Percentiles rank a stretch among this genome's conserved stretches.
phyloP scores from a whole-genome alignment of 2,329 filamentous ascomycete genomes.

The Cryphonectria radicalis region DNA sequence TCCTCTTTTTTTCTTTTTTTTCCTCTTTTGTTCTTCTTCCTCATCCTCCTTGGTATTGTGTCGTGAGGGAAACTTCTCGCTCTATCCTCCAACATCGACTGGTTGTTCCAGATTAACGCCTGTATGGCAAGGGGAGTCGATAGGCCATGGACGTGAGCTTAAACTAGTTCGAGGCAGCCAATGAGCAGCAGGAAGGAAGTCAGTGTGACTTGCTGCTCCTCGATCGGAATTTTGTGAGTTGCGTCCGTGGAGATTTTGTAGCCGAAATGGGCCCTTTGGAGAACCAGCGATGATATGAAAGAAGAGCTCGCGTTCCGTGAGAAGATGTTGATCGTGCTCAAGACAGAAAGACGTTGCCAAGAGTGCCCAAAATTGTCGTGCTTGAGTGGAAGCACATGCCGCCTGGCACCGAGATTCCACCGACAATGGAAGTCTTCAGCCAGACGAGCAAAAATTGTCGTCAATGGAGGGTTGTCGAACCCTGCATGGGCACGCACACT shows the following conservation, averaged over 20 bases:
- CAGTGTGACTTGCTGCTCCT: neutral
- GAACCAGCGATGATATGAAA: neutral
- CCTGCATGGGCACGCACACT: neutral
- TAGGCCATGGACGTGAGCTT: neutral
- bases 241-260: neutral
- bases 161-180: neutral
- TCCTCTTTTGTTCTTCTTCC: neutral
- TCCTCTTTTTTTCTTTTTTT: neutral
- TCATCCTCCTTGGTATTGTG: neutral
- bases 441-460: conserved; percentile 4
- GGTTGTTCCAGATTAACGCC: neutral
- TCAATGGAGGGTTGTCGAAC: conserved; percentile 12
- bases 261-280: neutral
- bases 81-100: neutral
- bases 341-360: conserved; percentile 13
- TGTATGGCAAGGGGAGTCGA: neutral
- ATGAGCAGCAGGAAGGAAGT: neutral
- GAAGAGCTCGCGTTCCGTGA: neutral
- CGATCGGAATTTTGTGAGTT: neutral
- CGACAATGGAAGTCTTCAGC: neutral
- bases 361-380: conserved; percentile 20
- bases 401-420: neutral
- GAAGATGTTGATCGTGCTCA: conserved; percentile 9
- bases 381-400: conserved; percentile 2
- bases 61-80: neutral